Conservation (phyloP, 2,329 filamentous ascomycete genomes). For the Cryphonectria japonica region DNA sequence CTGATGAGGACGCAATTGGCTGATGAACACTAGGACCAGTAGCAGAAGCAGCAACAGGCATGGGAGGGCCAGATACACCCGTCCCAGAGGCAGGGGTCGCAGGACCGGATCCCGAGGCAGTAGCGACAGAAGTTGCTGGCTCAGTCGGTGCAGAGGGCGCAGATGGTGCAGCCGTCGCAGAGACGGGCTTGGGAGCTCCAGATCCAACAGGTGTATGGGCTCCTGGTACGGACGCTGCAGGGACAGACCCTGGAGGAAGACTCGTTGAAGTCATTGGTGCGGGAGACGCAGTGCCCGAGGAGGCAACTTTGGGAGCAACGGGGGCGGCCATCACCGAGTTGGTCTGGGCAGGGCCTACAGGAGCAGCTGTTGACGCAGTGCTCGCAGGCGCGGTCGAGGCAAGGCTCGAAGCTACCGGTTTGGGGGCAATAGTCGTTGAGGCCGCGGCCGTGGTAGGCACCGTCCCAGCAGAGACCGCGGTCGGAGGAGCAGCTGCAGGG, state of each 20-base stretch:
- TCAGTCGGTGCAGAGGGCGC: background rate
- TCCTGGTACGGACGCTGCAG: background rate
- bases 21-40: background rate
- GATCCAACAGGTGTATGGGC: background rate
- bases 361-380: background rate
- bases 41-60: background rate
- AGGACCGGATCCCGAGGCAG: background rate
- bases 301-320: background rate
- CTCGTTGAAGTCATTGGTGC: background rate
- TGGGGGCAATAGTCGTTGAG: background rate
- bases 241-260: background rate
- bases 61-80: background rate
- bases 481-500: background rate
- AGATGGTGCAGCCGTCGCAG: background rate
- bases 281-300: background rate
- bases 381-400: background rate
- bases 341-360: constrained; percentile 3
- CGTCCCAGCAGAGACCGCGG: background rate
- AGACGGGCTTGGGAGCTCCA: background rate
- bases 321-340: background rate
- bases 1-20: background rate
- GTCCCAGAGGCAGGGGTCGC: background rate
- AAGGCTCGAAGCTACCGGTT: background rate
- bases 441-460: background rate
- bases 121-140: background rate